phyloP scores from a whole-genome alignment of 2,329 filamentous ascomycete species.

The Apiospora sp. region DNA sequence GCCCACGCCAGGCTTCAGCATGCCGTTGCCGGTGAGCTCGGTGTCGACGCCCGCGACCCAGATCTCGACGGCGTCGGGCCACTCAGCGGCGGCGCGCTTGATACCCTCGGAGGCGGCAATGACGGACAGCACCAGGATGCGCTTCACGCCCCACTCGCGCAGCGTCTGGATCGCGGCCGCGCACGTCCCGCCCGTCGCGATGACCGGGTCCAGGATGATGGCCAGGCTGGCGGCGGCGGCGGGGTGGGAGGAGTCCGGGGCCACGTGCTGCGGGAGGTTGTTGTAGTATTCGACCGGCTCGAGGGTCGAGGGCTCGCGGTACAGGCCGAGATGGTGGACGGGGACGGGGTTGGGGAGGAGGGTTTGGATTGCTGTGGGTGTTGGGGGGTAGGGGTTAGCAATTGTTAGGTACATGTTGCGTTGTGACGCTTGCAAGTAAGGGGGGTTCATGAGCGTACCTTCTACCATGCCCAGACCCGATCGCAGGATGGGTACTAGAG shows the following conservation, averaged over 20 bases:
- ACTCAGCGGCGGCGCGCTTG: conserved; percentile 74
- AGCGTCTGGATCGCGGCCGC: conserved; percentile 89
- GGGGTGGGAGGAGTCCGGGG: conserved; percentile 37
- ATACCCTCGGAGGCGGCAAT: conserved; percentile 79
- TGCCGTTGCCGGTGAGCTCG: conserved; percentile 78
- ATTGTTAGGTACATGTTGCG: too few species aligned
- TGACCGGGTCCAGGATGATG: conserved; percentile 89
- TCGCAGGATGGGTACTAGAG: conserved; percentile 89
- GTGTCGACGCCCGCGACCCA: conserved; percentile 85
- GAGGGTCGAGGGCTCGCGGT: conserved; percentile 86
- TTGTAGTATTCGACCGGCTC: conserved; percentile 98
- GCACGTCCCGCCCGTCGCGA: conserved; percentile 91
- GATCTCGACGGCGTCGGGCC: conserved; percentile 79
- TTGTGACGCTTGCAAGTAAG: conserved; percentile 31
- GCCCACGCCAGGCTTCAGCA: conserved; percentile 89
- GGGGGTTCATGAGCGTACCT: conserved; percentile 54
- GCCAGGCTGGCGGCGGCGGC: conserved; percentile 63
- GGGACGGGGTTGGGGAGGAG: conserved; percentile 83
- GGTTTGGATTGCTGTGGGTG: conserved; percentile 71
- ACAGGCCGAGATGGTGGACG: conserved; percentile 93
- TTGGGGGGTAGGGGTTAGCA: not conserved
- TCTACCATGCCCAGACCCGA: conserved; percentile 93
- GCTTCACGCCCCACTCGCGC: conserved; percentile 88
- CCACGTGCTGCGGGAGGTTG: conserved; percentile 80
- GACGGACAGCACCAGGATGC: conserved; percentile 78